These are phyloP conservation scores for Neoboletus magnificus DNA, from an alignment of 768 basidiomycete species.

Conservation along the genomic window DNA sequence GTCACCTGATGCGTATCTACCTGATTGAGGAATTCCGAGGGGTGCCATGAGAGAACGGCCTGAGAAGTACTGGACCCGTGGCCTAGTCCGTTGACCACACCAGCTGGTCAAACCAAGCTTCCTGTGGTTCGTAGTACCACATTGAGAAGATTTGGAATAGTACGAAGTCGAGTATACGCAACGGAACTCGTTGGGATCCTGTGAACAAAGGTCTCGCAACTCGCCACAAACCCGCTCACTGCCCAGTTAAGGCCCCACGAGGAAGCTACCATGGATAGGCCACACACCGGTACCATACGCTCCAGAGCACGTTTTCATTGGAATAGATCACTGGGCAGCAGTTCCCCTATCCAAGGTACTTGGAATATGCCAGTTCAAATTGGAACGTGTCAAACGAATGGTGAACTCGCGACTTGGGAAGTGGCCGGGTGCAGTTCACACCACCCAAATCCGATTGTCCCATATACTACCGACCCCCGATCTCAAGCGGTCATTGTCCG, in stretches of 20 bases:
- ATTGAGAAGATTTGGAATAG: background rate
- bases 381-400: too few species aligned
- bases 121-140: slow-evolving; percentile 17
- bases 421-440: too few species aligned
- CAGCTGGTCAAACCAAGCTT: background rate
- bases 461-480: too few species aligned
- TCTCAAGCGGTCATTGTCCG: too few species aligned
- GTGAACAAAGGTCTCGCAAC: background rate
- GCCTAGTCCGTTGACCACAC: background rate
- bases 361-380: too few species aligned
- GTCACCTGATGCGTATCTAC: background rate
- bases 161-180: too few species aligned
- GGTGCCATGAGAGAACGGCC: background rate
- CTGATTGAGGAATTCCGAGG: background rate
- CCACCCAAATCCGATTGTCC: too few species aligned
- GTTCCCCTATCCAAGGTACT: too few species aligned
- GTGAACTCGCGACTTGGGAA: too few species aligned
- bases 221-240: too few species aligned
- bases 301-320: background rate
- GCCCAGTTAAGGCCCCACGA: slow-evolving; percentile 3
- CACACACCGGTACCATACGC: background rate
- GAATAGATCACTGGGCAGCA: too few species aligned
- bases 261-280: background rate
- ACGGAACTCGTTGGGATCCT: background rate
- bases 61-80: background rate